These are phyloP conservation scores for Luffa aegyptiaca DNA, from an alignment of 306 rosid genomes.

Conservation along the genomic window DNA sequence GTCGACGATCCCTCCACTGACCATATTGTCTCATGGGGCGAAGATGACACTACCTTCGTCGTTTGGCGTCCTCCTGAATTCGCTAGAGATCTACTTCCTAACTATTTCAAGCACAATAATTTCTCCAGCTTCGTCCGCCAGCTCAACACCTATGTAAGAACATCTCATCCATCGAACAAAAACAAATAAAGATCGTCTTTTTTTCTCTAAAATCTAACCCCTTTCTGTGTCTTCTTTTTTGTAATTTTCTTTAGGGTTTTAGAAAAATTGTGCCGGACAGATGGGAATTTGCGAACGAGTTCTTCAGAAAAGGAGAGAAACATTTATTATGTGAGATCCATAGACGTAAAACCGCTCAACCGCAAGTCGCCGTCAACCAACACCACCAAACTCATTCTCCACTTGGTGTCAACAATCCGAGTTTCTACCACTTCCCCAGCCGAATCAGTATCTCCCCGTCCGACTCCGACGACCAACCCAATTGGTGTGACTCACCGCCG, in stretches of 20 bases:
- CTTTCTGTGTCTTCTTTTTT: too few relatives aligned
- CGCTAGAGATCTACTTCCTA: constrained; percentile 93
- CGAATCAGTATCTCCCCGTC: constrained; percentile 63
- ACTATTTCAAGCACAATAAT: constrained; percentile 98
- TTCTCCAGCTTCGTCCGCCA: constrained; percentile 99
- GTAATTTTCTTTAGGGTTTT: constrained; percentile 54
- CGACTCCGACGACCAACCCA: constrained; percentile 66
- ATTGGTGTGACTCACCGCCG: constrained; percentile 82
- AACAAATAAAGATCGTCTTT: neutral
- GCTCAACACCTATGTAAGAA: constrained; percentile 81
- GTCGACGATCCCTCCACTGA: constrained; percentile 90
- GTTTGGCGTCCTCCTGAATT: constrained; percentile 99
- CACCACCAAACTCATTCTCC: constrained; percentile 31
- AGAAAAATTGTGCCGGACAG: constrained; percentile 97
- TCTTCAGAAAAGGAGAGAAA: constrained; percentile 87
- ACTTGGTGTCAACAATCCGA: constrained; percentile 31
- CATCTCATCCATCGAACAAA: neutral
- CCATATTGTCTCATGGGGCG: constrained; percentile 98
- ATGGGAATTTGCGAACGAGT: constrained; percentile 98
- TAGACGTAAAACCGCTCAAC: constrained; percentile 78
- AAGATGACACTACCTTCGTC: constrained; percentile 88
- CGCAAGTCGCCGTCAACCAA: constrained; percentile 29
- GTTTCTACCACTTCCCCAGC: constrained; percentile 49
- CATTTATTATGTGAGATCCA: constrained; percentile 94
- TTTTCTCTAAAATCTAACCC: neutral